Percentiles rank a stretch among this genome's conserved stretches.
phyloP scores from a whole-genome alignment of 805 yeast species.

The Saturnispora besseyi region DNA sequence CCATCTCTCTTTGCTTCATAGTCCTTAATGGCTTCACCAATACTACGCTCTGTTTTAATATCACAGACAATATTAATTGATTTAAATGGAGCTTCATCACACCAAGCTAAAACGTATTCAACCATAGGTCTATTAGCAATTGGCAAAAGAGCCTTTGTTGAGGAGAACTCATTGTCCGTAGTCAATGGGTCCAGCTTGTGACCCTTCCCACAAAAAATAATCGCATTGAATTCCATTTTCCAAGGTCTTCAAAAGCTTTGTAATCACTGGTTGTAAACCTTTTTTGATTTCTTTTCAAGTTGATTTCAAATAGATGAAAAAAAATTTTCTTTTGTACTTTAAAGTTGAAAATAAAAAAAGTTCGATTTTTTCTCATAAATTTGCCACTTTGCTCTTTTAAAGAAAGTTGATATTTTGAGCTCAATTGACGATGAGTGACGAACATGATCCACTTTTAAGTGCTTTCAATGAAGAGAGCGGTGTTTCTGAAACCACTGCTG shows the following conservation, averaged over 20 bases:
- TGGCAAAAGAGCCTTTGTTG: conserved; percentile 80
- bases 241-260: background rate
- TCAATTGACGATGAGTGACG: conserved; percentile 29
- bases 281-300: background rate
- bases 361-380: background rate
- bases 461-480: conserved; percentile 41
- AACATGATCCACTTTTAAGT: conserved; percentile 68
- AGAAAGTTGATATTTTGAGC: background rate
- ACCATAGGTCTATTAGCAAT: conserved; percentile 86
- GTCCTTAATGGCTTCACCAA: conserved; percentile 39
- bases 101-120: conserved; percentile 85
- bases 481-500: background rate
- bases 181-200: conserved; percentile 64
- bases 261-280: background rate
- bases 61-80: conserved; percentile 54
- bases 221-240: conserved; percentile 84
- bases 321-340: background rate
- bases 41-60: conserved; percentile 35
- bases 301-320: background rate
- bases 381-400: conserved; percentile 2
- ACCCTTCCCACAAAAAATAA: conserved; percentile 85
- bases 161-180: conserved; percentile 48
- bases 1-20: conserved; percentile 36
- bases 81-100: conserved; percentile 74
- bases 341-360: no score